Conservation (phyloP, 306 rosid species). For the Cajanus cajan region DNA sequence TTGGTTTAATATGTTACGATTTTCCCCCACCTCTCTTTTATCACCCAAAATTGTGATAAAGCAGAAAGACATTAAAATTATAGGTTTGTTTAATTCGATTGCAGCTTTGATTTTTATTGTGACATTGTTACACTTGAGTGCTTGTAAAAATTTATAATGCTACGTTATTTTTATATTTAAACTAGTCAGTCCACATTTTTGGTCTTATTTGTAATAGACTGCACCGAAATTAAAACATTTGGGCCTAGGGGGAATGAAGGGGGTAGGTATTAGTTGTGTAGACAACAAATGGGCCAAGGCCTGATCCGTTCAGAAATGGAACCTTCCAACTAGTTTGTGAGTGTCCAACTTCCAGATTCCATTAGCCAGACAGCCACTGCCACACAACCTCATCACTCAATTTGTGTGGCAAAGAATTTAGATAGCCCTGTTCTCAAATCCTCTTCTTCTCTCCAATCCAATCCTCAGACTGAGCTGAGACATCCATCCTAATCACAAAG, state of each 20-base stretch:
- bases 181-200: neutral
- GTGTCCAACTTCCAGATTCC: neutral
- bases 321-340: neutral
- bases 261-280: neutral
- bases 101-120: neutral
- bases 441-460: conserved; percentile 10
- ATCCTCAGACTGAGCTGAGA: neutral
- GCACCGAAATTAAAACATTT: neutral
- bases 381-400: conserved; percentile 23
- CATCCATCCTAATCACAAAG: neutral
- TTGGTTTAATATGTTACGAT: neutral
- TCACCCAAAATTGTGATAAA: neutral
- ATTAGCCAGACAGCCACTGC: neutral
- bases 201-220: neutral
- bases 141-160: neutral
- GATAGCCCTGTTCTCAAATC: conserved; percentile 40
- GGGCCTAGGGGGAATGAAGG: conserved; percentile 6
- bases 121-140: neutral
- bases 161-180: neutral
- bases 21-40: neutral
- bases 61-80: neutral
- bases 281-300: neutral
- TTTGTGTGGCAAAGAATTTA: conserved; percentile 68
- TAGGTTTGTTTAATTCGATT: neutral
- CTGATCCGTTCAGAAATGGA: neutral